A percentile compares a stretch with the other conserved stretches of the same genome.
These are phyloP conservation scores for Erucastrum elatum DNA, from an alignment of 345 rosid genomes.

Conservation along the genomic window DNA sequence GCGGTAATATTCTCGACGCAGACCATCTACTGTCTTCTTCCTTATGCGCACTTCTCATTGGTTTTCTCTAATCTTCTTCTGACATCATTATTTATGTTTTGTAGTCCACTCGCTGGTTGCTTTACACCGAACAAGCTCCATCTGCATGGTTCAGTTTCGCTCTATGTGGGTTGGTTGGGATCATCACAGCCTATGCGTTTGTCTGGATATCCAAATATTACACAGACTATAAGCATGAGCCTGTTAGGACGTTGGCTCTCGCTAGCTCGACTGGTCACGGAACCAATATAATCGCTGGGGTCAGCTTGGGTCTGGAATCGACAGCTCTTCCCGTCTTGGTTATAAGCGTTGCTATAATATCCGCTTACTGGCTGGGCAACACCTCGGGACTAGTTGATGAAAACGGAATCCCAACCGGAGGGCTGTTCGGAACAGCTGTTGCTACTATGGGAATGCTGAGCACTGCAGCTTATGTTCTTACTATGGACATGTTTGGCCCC, in stretches of 20 bases:
- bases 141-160: conserved; percentile 96
- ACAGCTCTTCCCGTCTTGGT: conserved; percentile 96
- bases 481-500: conserved; percentile 99
- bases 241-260: conserved; percentile 90
- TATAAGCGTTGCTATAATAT: conserved; percentile 76
- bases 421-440: conserved; percentile 97
- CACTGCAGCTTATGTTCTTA: conserved; percentile 96
- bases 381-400: conserved; percentile 95
- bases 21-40: conserved; percentile 9
- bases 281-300: conserved; percentile 97
- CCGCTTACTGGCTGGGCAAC: conserved; percentile 93
- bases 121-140: conserved; percentile 95
- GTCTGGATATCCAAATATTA: conserved; percentile 96
- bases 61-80: conserved; percentile 18
- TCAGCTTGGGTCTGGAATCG: conserved; percentile 97
- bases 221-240: conserved; percentile 98
- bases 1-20: conserved; percentile 55
- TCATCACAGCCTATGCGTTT: conserved; percentile 86
- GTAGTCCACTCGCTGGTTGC: conserved; percentile 98
- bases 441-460: conserved; percentile 99
- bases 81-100: conserved; percentile 37
- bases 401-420: conserved; percentile 80
- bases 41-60: conserved; percentile 8
- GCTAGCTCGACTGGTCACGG: conserved; percentile 99
- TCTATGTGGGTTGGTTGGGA: conserved; percentile 94